Conservation (phyloP, 1,139 yeast genomes). For the Waltiozyma solani region DNA sequence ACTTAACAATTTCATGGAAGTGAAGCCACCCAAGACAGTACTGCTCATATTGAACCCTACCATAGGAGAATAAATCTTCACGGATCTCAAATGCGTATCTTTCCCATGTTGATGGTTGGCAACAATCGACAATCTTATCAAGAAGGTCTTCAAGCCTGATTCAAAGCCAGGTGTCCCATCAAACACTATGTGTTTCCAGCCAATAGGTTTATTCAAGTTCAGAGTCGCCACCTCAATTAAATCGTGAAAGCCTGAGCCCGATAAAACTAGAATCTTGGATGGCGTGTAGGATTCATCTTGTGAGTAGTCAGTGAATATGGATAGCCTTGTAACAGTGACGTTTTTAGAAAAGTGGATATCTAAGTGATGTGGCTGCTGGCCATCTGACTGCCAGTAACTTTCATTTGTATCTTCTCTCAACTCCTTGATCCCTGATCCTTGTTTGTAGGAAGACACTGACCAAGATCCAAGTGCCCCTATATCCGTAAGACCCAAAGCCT, state of each 20-base stretch:
- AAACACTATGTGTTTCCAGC: slow-evolving; percentile 77
- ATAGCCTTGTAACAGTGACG: slow-evolving; percentile 60
- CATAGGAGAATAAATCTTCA: slow-evolving; percentile 42
- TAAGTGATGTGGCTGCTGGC: slow-evolving; percentile 80
- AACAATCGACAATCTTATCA: slow-evolving; percentile 57
- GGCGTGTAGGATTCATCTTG: slow-evolving; percentile 94
- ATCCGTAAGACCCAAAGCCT: slow-evolving; percentile 51
- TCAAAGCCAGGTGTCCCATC: slow-evolving; percentile 42
- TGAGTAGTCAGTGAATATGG: slow-evolving; percentile 56
- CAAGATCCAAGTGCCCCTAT: slow-evolving; percentile 78
- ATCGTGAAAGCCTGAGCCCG: slow-evolving; percentile 86
- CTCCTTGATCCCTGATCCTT: slow-evolving; percentile 61
- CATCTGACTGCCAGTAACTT: slow-evolving; percentile 93
- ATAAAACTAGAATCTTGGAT: slow-evolving; percentile 52
- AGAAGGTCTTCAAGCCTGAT: slow-evolving; percentile 61
- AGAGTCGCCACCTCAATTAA: slow-evolving; percentile 62
- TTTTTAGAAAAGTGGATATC: slow-evolving; percentile 76
- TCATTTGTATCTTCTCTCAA: slow-evolving; percentile 68
- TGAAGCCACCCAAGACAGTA: slow-evolving; percentile 21
- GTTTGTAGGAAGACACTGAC: slow-evolving; percentile 72
- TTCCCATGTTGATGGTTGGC: slow-evolving; percentile 94
- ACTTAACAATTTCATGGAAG: slow-evolving; percentile 22
- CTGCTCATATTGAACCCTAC: slow-evolving; percentile 15
- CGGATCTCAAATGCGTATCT: slow-evolving; percentile 81
- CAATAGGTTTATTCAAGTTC: slow-evolving; percentile 62